Evolutionary conservation across 768 basidiomycete species (phyloP), one percentile per base, ranked within the genome.

Genomic region (Coprinopsis cinerea): DNA sequence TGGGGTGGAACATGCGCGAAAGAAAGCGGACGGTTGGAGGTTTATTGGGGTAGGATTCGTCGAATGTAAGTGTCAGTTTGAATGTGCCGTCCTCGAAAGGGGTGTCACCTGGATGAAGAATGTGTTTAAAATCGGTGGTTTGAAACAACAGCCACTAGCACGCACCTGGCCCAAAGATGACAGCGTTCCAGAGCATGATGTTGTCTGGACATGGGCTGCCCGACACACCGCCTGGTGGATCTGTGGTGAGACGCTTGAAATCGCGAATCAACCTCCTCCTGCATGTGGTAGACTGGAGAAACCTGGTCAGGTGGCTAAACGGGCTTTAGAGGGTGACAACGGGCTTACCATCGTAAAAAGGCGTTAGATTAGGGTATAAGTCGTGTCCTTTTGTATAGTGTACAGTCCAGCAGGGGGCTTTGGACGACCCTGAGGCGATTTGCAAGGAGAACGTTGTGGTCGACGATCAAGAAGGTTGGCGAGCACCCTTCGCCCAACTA

Each of bases 131-230:
- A 39, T 11, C 18, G 17, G 10, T 10, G 6, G 36, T 6, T 6
- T 39, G 10, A 9, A 6, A 17, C 36, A 9, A 39, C 36, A 18
- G 17, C 36, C 11, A 39, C 24, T 35, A 42, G 11, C 46, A 69
- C 85, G 61, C 52, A 93, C 95, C 87, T 67, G 96, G 96, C 2
- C 96, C 96, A 62, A 99, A 98, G 55, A 99, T 99, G 50, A 99
- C 96, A 1, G 96, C 96, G 61, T 99, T 99, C 96, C 96, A 99
- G 14, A 97, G 77, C 92, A 98, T 96, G 67, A 99, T 96, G 65
- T 98, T 98, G 64, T 98, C 96, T 2, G 92, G 85, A 63, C 92
- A 93, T 62, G 96, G 95, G 60, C 92, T 94, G 13, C 95, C 96
- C 3, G 92, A 94, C 57, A 99, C 92, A 4, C 96, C 96, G 47